Base-by-base conservation (phyloP, 176 grass and related monocot genomes). In the Dendrocalamus sinicus region DNA sequence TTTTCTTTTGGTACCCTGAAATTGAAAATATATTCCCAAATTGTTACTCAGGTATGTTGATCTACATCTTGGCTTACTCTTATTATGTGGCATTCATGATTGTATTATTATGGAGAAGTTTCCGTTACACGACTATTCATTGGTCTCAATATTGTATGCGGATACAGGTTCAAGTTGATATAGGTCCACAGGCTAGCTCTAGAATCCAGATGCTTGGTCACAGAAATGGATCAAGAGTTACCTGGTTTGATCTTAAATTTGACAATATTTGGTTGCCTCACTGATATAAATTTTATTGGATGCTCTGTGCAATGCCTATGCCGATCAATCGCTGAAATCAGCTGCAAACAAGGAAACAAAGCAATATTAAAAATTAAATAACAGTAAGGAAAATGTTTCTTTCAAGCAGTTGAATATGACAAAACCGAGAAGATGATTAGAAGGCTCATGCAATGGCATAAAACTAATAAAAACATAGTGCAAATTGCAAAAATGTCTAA, bases 161-260 rank as follows among this genome's bases (percentile, higher is more conserved):
- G 48, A 51, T 58, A 75, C 37, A 50, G 8, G 22, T 47, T 89
- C 24, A 88, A 52, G 41, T 52, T 54, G 23, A 72, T 19, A 61
- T 63, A 54, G 22, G 8, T 78, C 46, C 70, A 71, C 44, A 45
- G 13, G 14, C 47, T 78, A 78, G 37, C 39, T 77, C 50, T 45
- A 70, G 4, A 89, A 89, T 85, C 52, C 53, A 59, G 52, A 80
- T 12, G 40, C 8, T 53, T 69, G 44, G 23, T 28, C 50, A 83
- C 15, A 50, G 2, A 43, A 35, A 51, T 65, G 41, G 40, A 43
- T 48, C 17, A 48, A 22, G 43, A 60, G 52, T 81, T 94, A 95
- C 96, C 93, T 94, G 93, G 93, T 67, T 95, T 98, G 58, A 98
- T 98, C 91, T 95, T 98, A 70, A 98, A 98, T 89, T 95, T 98